Evolutionary conservation across 129 eudicot species (phyloP).

Genomic region (Arctium minus): DNA sequence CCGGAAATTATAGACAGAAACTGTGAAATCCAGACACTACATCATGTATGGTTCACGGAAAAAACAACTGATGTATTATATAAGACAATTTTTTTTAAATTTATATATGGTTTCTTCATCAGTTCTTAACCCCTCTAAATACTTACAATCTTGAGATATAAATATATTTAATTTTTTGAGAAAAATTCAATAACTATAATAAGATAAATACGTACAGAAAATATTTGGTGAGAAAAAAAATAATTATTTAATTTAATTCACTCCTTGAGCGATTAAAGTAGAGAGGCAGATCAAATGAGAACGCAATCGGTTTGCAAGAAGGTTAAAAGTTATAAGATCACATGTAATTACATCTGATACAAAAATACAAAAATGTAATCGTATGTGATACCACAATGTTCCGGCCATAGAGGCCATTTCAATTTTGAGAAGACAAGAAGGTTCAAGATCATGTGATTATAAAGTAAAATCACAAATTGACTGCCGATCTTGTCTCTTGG

Average conservation of each 20-base stretch:
- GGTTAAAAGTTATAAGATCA: too few species aligned
- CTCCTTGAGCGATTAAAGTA: too few species aligned
- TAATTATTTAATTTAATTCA: background rate
- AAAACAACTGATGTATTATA: background rate
- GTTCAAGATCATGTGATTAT: too few species aligned
- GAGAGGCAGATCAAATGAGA: too few species aligned
- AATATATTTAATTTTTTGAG: background rate
- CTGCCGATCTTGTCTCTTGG: too few species aligned
- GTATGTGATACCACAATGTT: too few species aligned
- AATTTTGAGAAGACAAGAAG: too few species aligned
- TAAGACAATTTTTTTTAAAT: background rate
- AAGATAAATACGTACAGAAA: background rate
- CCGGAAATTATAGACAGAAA: slow-evolving; percentile 17
- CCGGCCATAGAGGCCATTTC: too few species aligned
- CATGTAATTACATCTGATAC: too few species aligned
- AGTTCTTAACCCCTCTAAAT: background rate
- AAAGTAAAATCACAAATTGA: too few species aligned
- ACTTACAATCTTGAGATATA: background rate
- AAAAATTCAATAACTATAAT: background rate
- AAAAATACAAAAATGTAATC: too few species aligned
- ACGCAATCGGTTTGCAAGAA: too few species aligned
- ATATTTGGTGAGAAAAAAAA: background rate
- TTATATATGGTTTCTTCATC: background rate
- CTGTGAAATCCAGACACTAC: slow-evolving; percentile 26
- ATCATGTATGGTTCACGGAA: slow-evolving; percentile 25